Percentiles rank a stretch among this genome's conserved stretches.
Evolutionary conservation across 805 yeast genomes (phyloP).

Genomic region (Nakazawaea anatomiae): DNA sequence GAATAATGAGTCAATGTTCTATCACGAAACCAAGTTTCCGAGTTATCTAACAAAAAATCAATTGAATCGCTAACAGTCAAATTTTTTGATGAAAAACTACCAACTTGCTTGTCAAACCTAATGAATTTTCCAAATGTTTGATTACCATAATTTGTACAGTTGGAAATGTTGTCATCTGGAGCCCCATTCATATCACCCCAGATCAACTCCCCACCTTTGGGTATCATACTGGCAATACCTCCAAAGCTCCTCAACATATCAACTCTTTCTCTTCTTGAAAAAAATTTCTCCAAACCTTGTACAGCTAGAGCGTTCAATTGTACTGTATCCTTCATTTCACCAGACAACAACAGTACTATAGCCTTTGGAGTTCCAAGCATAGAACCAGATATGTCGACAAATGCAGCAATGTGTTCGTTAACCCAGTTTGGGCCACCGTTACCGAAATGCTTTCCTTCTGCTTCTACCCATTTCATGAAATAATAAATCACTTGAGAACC

Average conservation of each 20-base stretch:
- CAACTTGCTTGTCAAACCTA: constrained; percentile 45
- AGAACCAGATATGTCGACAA: constrained; percentile 87
- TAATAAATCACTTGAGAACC: constrained; percentile 87
- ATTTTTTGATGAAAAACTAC: constrained; percentile 40
- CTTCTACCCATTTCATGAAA: constrained; percentile 96
- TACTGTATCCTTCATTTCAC: constrained; percentile 97
- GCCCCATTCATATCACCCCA: constrained; percentile 76
- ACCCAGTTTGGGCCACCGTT: constrained; percentile 93
- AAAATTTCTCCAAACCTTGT: constrained; percentile 90
- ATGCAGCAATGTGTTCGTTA: constrained; percentile 73
- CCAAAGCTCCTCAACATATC: constrained; percentile 84
- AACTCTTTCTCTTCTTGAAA: constrained; percentile 81
- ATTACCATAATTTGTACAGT: constrained; percentile 12
- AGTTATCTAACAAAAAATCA: constrained; percentile 51
- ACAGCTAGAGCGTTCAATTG: constrained; percentile 90
- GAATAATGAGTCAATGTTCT: constrained; percentile 71
- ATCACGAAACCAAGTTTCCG: constrained; percentile 73
- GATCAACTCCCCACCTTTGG: constrained; percentile 85
- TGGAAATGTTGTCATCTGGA: constrained; percentile 59
- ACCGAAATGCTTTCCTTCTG: constrained; percentile 72
- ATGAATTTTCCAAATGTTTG: constrained; percentile 69
- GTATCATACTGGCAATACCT: constrained; percentile 94
- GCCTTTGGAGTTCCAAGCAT: constrained; percentile 92
- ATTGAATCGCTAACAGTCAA: constrained; percentile 65
- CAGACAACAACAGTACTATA: constrained; percentile 85